Percentiles rank a stretch among this genome's conserved stretches.
Conservation (phyloP, 108 stramenopile genomes). For the Discostella pseudostelligera region DNA sequence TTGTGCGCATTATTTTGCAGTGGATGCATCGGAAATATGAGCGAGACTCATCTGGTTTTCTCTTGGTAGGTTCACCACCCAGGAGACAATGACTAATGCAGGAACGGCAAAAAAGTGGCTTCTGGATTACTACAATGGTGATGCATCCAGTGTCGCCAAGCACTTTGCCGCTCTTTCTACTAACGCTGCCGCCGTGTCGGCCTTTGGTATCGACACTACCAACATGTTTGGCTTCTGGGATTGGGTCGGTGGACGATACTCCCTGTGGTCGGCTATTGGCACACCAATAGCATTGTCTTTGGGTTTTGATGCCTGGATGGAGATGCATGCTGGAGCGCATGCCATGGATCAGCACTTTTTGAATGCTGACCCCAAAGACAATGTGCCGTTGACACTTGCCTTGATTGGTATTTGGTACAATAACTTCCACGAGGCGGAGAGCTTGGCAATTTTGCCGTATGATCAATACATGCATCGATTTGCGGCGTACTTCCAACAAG, state of each 20-base stretch:
- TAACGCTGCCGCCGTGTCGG: constrained; percentile 60
- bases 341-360: constrained; percentile 83
- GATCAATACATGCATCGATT: constrained; percentile 85
- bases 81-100: constrained; percentile 99
- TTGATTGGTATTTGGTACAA: constrained; percentile 85
- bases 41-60: too few species aligned
- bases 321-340: constrained; percentile 77
- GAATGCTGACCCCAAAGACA: constrained; percentile 60
- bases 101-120: constrained; percentile 92
- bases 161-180: constrained; percentile 93
- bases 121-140: constrained; percentile 61
- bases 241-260: constrained; percentile 73
- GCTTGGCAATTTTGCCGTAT: constrained; percentile 77
- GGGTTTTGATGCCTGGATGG: constrained; percentile 42
- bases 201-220: constrained; percentile 88
- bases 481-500: constrained; percentile 88
- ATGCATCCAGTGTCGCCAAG: constrained; percentile 75
- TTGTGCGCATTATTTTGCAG: background rate
- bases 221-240: constrained; percentile 93
- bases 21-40: too few species aligned
- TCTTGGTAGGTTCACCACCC: constrained; percentile 82
- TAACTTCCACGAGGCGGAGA: constrained; percentile 70
- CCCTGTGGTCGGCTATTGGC: constrained; percentile 45
- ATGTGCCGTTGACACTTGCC: constrained; percentile 78
- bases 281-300: constrained; percentile 58